Evolutionary conservation across 345 rosid genomes (phyloP).

Genomic region (Ceriops decandra): DNA sequence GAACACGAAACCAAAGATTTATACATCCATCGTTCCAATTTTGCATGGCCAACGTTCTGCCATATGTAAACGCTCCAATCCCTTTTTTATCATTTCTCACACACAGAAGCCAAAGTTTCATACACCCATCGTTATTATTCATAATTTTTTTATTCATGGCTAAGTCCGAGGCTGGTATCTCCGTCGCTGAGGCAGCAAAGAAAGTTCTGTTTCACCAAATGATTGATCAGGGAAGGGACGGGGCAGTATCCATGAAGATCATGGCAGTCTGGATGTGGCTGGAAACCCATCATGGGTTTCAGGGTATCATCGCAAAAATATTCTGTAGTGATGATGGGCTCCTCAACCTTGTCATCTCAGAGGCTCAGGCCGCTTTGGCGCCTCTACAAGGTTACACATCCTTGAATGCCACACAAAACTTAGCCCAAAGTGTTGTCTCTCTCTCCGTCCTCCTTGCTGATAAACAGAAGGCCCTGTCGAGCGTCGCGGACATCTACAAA

Average conservation of each 20-base stretch:
- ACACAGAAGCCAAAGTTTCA: neutral
- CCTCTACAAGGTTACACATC: neutral
- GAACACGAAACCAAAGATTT: too few relatives aligned
- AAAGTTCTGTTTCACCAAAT: neutral
- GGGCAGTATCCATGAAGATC: slow-evolving; percentile 4
- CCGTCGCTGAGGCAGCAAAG: neutral
- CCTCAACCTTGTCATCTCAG: neutral
- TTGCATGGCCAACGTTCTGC: too few relatives aligned
- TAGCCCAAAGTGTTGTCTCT: neutral
- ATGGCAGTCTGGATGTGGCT: slow-evolving; percentile 23
- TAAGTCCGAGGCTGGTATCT: neutral
- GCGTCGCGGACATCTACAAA: neutral
- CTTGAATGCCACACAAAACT: neutral
- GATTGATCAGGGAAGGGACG: neutral
- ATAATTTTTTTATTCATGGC: neutral
- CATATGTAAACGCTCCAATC: too few relatives aligned
- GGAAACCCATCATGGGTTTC: slow-evolving; percentile 2
- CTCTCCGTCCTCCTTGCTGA: neutral
- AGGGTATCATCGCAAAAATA: neutral
- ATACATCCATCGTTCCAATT: too few relatives aligned
- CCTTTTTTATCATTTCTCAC: too few relatives aligned
- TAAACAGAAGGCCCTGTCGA: slow-evolving; percentile 2
- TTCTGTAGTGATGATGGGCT: neutral
- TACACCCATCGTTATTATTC: neutral
- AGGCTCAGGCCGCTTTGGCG: slow-evolving; percentile 4